Evolutionary conservation across 257 asterid species (phyloP), one percentile per base, ranked within the genome.

Genomic region (Solanum virginianum): DNA sequence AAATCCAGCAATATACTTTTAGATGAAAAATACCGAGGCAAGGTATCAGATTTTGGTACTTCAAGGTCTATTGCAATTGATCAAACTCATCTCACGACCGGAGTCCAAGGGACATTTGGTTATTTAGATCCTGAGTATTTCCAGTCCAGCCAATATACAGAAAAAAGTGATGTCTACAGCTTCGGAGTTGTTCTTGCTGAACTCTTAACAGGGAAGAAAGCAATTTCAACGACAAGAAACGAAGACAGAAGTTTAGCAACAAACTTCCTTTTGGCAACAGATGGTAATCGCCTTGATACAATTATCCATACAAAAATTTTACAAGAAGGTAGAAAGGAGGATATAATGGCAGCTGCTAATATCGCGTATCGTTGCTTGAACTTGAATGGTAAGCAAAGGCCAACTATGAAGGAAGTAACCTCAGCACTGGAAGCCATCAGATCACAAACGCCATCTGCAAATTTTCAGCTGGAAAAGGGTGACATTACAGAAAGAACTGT

Each of bases 81-180:
- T 51, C 87, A 80, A 55, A 85, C 87, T 29, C 87, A 85, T 54
- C 39, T 85, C 22, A 80, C 87, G 18, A 85, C 85, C 20, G 18
- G 51, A 10, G 87, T 80, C 22, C 75, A 85, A 56, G 87, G 87
- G 32, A 85, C 82, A 11, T 80, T 85, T 66, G 87, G 85, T 24
- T 85, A 85, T 47, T 8, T 85, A 45, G 87, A 54, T 39, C 85
- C 80, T 1, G 85, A 68, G 80, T 83, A 83, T 53, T 83, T 83
- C 51, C 85, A 83, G 18, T 24, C 80, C 15, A 65, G 80, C 51
- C 85, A 83, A 72, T 83, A 11, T 9, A 68, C 85, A 6, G 85
- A 83, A 65, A 83, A 83, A 26, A 83, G 85, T 17, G 80, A 83
- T 26, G 85, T 83, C 13, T 83, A 83, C 32, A 66, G 85, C 36